phyloP scores from a whole-genome alignment of 495 filamentous ascomycete species.

The Choiromyces venosus region DNA sequence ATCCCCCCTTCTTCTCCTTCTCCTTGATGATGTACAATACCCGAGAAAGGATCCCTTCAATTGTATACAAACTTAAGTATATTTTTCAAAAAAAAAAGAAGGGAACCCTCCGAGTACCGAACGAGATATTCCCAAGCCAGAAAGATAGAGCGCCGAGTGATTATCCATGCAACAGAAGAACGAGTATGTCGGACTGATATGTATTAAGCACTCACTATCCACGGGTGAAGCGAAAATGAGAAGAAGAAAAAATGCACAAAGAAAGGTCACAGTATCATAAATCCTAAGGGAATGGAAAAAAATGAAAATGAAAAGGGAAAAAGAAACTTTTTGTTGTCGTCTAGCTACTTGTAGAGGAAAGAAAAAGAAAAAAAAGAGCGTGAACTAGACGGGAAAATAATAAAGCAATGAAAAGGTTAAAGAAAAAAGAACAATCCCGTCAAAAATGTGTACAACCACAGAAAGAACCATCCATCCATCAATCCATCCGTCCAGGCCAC shows the following conservation, averaged over 20 bases:
- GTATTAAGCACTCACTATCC: not conserved
- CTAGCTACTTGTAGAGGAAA: not conserved
- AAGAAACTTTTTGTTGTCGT: not conserved
- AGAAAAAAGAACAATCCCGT: not conserved
- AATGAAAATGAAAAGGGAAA: no score
- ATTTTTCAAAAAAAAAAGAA: no score
- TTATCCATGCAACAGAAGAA: not conserved
- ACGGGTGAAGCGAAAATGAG: not conserved
- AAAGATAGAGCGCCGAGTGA: not conserved
- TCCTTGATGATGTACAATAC: not conserved
- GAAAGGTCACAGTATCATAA: not conserved
- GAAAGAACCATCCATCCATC: not conserved
- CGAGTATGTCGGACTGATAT: no score
- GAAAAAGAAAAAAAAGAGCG: no score
- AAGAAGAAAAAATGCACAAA: not conserved
- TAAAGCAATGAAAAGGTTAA: not conserved
- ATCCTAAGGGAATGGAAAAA: not conserved
- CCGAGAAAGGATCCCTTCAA: not conserved
- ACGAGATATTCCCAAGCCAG: not conserved
- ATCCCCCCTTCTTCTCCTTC: not conserved
- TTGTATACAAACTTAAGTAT: not conserved
- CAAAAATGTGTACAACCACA: not conserved
- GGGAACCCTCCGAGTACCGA: no score
- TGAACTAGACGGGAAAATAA: not conserved
- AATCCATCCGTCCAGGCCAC: no score